These are phyloP conservation scores for Saururus chinensis DNA, from an alignment of 164 flowering plant genomes.

Conservation along the genomic window DNA sequence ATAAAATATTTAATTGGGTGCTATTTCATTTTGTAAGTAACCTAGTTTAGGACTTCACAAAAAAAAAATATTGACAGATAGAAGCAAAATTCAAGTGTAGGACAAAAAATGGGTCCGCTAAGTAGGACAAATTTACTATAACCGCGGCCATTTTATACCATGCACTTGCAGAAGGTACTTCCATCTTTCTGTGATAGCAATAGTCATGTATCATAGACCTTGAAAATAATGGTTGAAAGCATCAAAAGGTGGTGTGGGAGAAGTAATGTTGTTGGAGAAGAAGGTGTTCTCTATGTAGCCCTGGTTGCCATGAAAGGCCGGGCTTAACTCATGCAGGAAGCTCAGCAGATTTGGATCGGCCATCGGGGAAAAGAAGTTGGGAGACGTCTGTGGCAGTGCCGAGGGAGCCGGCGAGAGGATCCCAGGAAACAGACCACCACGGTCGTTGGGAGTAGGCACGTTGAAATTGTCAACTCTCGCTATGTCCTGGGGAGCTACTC, in stretches of 20 bases:
- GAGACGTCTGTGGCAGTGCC: slow-evolving; percentile 39
- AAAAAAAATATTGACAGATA: neutral
- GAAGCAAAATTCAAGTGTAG: neutral
- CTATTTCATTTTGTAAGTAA: neutral
- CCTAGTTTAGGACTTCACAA: neutral
- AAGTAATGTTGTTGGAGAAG: slow-evolving; percentile 28
- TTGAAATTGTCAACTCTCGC: slow-evolving; percentile 11
- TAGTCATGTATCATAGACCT: slow-evolving; percentile 3
- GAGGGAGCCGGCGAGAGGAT: slow-evolving; percentile 78
- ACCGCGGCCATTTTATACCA: no score
- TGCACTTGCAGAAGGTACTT: neutral
- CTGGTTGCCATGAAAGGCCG: slow-evolving; percentile 23
- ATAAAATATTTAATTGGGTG: no score
- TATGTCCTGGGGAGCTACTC: neutral
- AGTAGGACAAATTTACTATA: no score
- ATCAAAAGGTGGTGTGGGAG: slow-evolving; percentile 41
- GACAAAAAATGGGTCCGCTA: no score
- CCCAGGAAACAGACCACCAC: slow-evolving; percentile 33
- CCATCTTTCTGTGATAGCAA: neutral
- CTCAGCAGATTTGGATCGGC: slow-evolving; percentile 20
- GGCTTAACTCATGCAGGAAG: slow-evolving; percentile 33
- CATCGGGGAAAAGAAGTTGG: slow-evolving; percentile 53
- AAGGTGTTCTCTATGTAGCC: slow-evolving; percentile 19
- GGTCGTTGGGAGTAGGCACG: slow-evolving; percentile 10
- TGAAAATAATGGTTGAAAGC: slow-evolving; percentile 36